phyloP scores from a whole-genome alignment of 345 rosid genomes.

The Noccaea caerulescens region DNA sequence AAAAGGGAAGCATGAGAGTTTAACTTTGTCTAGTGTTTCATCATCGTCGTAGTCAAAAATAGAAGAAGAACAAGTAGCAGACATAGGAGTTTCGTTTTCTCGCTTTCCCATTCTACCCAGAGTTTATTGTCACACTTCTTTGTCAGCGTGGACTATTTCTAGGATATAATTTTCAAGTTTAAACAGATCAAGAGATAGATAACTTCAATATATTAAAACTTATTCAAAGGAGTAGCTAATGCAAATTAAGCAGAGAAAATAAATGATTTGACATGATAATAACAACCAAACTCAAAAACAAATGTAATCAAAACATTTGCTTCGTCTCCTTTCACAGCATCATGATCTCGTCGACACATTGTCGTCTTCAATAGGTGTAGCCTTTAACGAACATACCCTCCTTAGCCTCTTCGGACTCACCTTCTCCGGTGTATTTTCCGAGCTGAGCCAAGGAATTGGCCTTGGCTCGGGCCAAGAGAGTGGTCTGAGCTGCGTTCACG shows the following conservation, averaged over 20 bases:
- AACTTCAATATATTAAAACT: slow-evolving; percentile 38
- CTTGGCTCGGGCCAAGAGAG: slow-evolving; percentile 72
- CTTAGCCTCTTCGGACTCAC: slow-evolving; percentile 95
- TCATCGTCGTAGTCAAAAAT: too few relatives aligned
- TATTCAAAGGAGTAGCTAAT: slow-evolving; percentile 41
- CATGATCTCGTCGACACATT: slow-evolving; percentile 30
- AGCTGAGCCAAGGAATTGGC: slow-evolving; percentile 96
- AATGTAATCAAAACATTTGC: slow-evolving; percentile 24
- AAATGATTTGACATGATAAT: slow-evolving; percentile 39
- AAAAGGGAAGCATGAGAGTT: too few relatives aligned
- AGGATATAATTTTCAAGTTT: not conserved
- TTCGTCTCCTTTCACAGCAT: slow-evolving; percentile 36
- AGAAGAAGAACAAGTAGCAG: too few relatives aligned
- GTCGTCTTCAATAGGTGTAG: slow-evolving; percentile 60
- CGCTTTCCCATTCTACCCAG: too few relatives aligned
- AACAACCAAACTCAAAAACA: slow-evolving; percentile 44
- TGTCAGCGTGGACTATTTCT: not conserved
- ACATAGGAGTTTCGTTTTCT: too few relatives aligned
- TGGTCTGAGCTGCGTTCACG: slow-evolving; percentile 78
- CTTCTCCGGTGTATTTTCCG: slow-evolving; percentile 87
- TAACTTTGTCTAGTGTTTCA: too few relatives aligned
- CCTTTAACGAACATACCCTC: slow-evolving; percentile 92
- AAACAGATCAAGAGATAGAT: slow-evolving; percentile 25
- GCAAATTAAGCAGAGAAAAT: slow-evolving; percentile 25
- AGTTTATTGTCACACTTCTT: too few relatives aligned